phyloP scores from a whole-genome alignment of 75 land plant species.

The Pinus albicaulis region DNA sequence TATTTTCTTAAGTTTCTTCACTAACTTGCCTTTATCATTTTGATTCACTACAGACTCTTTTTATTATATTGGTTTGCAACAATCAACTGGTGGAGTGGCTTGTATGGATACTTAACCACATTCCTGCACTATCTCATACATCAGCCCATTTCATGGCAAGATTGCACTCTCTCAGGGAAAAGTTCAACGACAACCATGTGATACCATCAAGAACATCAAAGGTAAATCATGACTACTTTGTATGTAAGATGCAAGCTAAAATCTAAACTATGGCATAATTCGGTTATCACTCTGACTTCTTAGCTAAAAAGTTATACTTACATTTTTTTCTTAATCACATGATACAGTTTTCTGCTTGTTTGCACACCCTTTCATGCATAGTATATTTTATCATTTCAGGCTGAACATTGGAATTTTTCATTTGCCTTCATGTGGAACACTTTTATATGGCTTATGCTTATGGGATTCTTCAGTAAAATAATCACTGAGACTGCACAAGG shows the following conservation, averaged over 20 bases:
- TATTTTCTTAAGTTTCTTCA: no score
- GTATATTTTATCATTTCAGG: slow-evolving; percentile 27
- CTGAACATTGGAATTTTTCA: slow-evolving; percentile 41
- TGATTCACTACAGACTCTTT: slow-evolving; percentile 52
- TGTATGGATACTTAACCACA: slow-evolving; percentile 46
- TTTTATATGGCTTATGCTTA: slow-evolving; percentile 71
- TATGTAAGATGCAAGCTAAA: not conserved
- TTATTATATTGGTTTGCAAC: slow-evolving; percentile 75
- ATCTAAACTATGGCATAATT: not conserved
- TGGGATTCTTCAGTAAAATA: slow-evolving; percentile 53
- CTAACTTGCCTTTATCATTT: no score
- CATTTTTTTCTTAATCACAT: not conserved
- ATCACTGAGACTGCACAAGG: slow-evolving; percentile 68
- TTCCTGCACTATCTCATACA: slow-evolving; percentile 58
- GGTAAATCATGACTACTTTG: slow-evolving; percentile 14
- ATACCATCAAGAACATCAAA: not conserved
- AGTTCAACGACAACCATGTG: slow-evolving; percentile 2
- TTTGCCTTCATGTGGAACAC: slow-evolving; percentile 60
- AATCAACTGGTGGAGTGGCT: slow-evolving; percentile 77
- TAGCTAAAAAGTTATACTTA: not conserved
- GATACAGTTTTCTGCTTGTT: not conserved
- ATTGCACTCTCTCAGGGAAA: slow-evolving; percentile 54
- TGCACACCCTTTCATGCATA: not conserved
- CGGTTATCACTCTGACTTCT: no score
- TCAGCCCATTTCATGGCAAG: slow-evolving; percentile 44